A percentile compares a stretch with the other conserved stretches of the same genome.
Conservation (phyloP, 192 early-diverging fungal species). For the Phlyctochytrium bullatum region DNA sequence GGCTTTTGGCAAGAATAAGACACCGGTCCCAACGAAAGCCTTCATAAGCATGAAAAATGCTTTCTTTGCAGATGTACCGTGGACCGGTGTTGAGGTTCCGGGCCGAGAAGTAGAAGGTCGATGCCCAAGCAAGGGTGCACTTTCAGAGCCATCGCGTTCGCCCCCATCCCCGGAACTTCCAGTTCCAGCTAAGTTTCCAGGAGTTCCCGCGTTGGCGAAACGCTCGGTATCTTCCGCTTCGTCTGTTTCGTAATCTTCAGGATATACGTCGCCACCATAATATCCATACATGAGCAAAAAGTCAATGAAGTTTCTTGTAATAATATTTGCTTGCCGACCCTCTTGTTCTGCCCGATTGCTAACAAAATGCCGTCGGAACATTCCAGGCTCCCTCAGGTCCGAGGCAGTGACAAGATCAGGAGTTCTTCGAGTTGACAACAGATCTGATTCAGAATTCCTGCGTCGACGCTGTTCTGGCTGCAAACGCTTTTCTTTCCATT, state of each 20-base stretch:
- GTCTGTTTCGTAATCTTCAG: constrained; percentile 61
- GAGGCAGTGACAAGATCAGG: constrained; percentile 31
- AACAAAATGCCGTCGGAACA: constrained; percentile 85
- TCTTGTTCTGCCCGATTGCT: constrained; percentile 63
- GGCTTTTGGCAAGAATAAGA: constrained; percentile 61
- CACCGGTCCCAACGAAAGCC: constrained; percentile 63
- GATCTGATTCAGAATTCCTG: constrained; percentile 42
- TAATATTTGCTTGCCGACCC: constrained; percentile 63
- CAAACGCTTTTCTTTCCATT: constrained; percentile 69
- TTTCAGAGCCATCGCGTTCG: constrained; percentile 32
- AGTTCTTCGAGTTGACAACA: constrained; percentile 18
- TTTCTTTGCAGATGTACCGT: constrained; percentile 49
- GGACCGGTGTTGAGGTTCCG: constrained; percentile 25
- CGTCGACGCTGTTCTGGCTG: constrained; percentile 19
- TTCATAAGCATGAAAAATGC: constrained; percentile 61
- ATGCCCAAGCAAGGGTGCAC: constrained; percentile 30
- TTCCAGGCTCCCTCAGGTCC: constrained; percentile 75
- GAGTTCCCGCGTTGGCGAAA: not conserved
- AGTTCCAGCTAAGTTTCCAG: constrained; percentile 5
- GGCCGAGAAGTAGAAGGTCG: constrained; percentile 16
- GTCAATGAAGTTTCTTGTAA: constrained; percentile 92
- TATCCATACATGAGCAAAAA: constrained; percentile 90
- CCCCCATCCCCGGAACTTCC: constrained; percentile 5
- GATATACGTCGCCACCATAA: constrained; percentile 90
- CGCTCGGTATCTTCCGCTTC: constrained; percentile 42